Conservation (phyloP, 805 yeast genomes). For the Candida michaelii region DNA sequence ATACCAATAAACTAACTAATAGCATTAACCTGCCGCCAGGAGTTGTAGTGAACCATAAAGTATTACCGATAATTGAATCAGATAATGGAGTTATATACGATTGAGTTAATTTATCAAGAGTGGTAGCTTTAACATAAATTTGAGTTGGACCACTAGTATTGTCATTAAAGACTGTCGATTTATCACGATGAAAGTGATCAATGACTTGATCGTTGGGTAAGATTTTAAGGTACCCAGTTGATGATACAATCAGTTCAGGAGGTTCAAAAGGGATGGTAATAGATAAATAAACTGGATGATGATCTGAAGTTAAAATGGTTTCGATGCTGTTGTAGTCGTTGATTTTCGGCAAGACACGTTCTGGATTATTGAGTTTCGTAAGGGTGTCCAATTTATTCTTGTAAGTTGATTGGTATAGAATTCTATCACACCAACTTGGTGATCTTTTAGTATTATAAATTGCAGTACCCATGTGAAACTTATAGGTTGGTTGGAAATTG, state of each 20-base stretch:
- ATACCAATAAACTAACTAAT: slow-evolving; percentile 15
- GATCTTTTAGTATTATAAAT: slow-evolving; percentile 56
- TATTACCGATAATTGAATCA: slow-evolving; percentile 34
- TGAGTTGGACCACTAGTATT: slow-evolving; percentile 42
- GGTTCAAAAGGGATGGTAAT: slow-evolving; percentile 47
- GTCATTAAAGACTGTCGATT: slow-evolving; percentile 12
- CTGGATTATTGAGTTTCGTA: not conserved
- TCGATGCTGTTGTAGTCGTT: slow-evolving; percentile 50
- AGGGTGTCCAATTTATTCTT: slow-evolving; percentile 1
- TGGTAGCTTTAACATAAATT: slow-evolving; percentile 36
- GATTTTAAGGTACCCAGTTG: slow-evolving; percentile 30
- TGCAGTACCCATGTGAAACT: slow-evolving; percentile 53
- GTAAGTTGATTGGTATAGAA: slow-evolving; percentile 55
- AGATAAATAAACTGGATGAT: slow-evolving; percentile 68
- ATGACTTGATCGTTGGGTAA: slow-evolving; percentile 21
- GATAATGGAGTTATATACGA: slow-evolving; percentile 22
- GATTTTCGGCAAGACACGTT: slow-evolving; percentile 22
- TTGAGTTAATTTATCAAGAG: slow-evolving; percentile 28
- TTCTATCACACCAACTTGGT: slow-evolving; percentile 92
- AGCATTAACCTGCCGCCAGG: slow-evolving; percentile 31
- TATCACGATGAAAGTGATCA: slow-evolving; percentile 16
- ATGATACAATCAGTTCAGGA: slow-evolving; percentile 32
- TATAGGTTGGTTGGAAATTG: slow-evolving; percentile 77
- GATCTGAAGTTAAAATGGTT: slow-evolving; percentile 64
- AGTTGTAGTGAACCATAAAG: slow-evolving; percentile 36